Evolutionary conservation across 225 moss, liverwort and hornwort species (phyloP).

Genomic region (Polytrichum formosum): DNA sequence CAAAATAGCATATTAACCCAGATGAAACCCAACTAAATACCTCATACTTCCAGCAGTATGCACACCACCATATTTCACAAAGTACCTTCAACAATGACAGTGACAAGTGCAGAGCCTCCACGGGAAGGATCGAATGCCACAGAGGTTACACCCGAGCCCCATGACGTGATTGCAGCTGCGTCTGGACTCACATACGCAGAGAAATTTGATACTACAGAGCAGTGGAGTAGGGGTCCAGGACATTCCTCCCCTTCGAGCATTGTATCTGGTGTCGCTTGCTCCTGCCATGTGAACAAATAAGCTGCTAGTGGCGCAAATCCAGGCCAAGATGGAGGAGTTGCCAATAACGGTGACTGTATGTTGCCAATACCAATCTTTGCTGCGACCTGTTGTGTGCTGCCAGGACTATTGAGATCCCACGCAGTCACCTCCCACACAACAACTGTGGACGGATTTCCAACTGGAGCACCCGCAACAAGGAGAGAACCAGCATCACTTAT

Average conservation of each 20-base stretch:
- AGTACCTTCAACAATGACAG: conserved; percentile 77
- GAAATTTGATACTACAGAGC: conserved; percentile 86
- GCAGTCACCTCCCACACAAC: conserved; percentile 97
- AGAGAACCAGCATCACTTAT: conserved; percentile 74
- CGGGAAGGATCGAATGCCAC: conserved; percentile 92
- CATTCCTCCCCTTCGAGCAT: conserved; percentile 62
- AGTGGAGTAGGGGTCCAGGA: conserved; percentile 73
- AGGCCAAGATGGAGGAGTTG: conserved; percentile 72
- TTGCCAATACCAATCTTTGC: conserved; percentile 63
- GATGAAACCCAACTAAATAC: no score
- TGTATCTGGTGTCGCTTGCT: conserved; percentile 54
- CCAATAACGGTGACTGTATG: conserved; percentile 59
- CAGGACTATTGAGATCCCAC: conserved; percentile 52
- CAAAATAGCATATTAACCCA: no score
- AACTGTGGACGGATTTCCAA: conserved; percentile 92
- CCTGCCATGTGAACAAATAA: conserved; percentile 82
- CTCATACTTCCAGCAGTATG: no score
- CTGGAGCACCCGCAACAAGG: conserved; percentile 83
- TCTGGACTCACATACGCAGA: conserved; percentile 81
- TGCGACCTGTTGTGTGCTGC: conserved; percentile 57
- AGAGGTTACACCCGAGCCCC: conserved; percentile 81
- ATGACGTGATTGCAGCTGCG: conserved; percentile 65
- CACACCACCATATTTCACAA: background rate
- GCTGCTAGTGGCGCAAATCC: conserved; percentile 87
- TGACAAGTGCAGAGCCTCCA: conserved; percentile 77